These are phyloP conservation scores for Aspergillus fructus DNA, from an alignment of 2,329 filamentous ascomycete genomes.

Conservation along the genomic window DNA sequence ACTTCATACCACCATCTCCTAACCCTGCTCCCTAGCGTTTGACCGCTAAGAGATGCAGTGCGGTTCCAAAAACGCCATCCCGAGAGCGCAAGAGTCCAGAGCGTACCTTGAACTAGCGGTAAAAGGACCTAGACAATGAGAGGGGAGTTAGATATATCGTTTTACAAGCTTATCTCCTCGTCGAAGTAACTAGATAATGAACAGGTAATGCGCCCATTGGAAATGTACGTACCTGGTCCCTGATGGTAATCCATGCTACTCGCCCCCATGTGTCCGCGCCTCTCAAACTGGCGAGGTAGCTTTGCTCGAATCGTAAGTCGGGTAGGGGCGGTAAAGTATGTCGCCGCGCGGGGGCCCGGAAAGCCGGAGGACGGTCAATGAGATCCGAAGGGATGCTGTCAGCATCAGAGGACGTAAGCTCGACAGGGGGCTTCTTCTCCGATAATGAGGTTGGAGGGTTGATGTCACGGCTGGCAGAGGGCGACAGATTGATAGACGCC, in stretches of 20 bases:
- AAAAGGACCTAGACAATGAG: conserved; percentile 66
- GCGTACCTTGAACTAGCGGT: conserved; percentile 79
- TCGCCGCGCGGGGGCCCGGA: conserved; percentile 37
- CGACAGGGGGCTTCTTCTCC: conserved; percentile 63
- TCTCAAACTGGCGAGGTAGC: conserved; percentile 87
- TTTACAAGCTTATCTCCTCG: not conserved
- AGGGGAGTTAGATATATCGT: not conserved
- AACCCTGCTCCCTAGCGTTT: conserved; percentile 71
- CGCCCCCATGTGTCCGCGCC: conserved; percentile 75
- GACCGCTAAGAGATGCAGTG: conserved; percentile 72
- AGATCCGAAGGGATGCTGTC: conserved; percentile 50
- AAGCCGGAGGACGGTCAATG: conserved; percentile 36
- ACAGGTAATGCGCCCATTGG: not conserved
- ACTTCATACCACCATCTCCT: conserved; percentile 94
- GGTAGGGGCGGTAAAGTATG: conserved; percentile 67
- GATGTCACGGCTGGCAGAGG: conserved; percentile 71
- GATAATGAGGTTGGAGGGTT: conserved; percentile 77
- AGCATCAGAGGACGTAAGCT: conserved; percentile 40
- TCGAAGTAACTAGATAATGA: not conserved
- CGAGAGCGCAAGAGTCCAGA: conserved; percentile 81
- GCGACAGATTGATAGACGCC: conserved; percentile 70
- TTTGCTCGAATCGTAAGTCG: conserved; percentile 95
- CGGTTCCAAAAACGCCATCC: conserved; percentile 92
- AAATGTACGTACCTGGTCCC: conserved; percentile 70
- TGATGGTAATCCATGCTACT: conserved; percentile 77